Percentiles rank a stretch among this genome's conserved stretches.
Conservation (phyloP, 495 filamentous ascomycete species). For the Penicillium arizonense region DNA sequence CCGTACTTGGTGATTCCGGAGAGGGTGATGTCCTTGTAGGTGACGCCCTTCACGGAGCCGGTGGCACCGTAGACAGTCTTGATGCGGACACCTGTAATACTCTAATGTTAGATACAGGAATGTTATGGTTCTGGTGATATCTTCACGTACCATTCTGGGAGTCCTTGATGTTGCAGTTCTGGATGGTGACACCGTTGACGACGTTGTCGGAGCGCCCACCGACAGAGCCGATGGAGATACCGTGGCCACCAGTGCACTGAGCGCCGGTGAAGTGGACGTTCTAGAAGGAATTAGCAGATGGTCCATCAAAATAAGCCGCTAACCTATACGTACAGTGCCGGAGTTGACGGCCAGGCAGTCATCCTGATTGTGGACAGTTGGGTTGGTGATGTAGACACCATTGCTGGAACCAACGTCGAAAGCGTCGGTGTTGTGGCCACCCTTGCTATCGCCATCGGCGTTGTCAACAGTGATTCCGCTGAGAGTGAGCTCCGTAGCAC, state of each 20-base stretch:
- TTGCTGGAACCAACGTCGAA: conserved; percentile 55
- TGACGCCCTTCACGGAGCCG: conserved; percentile 12
- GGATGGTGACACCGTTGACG: no score
- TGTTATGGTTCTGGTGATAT: no score
- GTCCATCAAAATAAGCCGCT: no score
- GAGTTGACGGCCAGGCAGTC: conserved; percentile 60
- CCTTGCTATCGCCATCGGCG: conserved; percentile 32
- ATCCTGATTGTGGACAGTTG: conserved; percentile 59
- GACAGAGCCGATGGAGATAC: conserved; percentile 46
- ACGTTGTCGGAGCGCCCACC: conserved; percentile 25
- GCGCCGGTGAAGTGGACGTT: no score
- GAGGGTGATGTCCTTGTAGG: conserved; percentile 42
- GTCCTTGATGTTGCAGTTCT: conserved; percentile 37
- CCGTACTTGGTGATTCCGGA: conserved; percentile 44
- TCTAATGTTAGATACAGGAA: no score
- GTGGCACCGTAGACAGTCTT: conserved; percentile 39
- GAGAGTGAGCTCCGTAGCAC: conserved; percentile 27
- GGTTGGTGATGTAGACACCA: conserved; percentile 40
- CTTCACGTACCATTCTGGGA: no score
- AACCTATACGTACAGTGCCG: conserved; percentile 1
- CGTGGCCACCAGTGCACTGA: conserved; percentile 44
- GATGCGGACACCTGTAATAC: no score
- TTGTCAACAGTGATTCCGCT: conserved; percentile 39
- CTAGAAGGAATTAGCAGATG: no score
- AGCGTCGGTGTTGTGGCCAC: conserved; percentile 63